A percentile compares a stretch with the other conserved stretches of the same genome.
Evolutionary conservation across 768 basidiomycete genomes (phyloP).

Genomic region (Fomitopsis serialis): DNA sequence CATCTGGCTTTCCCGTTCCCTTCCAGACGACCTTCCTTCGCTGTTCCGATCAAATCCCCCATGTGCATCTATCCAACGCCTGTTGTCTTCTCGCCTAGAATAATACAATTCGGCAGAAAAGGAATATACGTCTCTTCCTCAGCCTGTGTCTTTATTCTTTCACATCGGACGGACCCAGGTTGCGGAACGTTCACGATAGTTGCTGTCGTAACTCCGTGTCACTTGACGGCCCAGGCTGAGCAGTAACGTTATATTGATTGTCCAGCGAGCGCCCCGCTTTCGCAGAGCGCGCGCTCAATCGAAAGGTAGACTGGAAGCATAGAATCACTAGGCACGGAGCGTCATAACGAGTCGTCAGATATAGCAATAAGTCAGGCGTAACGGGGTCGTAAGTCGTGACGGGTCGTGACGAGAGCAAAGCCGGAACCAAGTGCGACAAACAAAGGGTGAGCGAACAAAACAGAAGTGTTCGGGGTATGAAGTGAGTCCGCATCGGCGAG

Average conservation of each 20-base stretch:
- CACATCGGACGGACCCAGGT: not conserved
- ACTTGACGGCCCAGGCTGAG: slow-evolving; percentile 7
- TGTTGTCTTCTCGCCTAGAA: not conserved
- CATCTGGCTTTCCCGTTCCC: not conserved
- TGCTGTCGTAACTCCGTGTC: slow-evolving; percentile 16
- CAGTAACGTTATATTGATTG: not conserved
- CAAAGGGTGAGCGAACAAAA: slow-evolving; percentile 7
- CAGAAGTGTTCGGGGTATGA: slow-evolving; percentile 4
- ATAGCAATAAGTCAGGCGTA: slow-evolving; percentile 23
- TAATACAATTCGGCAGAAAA: not conserved
- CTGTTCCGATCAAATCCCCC: slow-evolving; percentile 5
- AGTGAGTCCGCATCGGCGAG: not conserved
- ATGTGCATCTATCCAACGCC: not conserved
- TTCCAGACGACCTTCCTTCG: slow-evolving; percentile 1
- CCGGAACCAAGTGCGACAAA: slow-evolving; percentile 9
- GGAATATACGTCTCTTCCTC: not conserved
- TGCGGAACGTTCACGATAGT: not conserved
- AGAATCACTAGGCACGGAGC: not conserved
- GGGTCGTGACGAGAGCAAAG: slow-evolving; percentile 15
- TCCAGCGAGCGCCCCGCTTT: not conserved
- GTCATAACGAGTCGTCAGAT: slow-evolving; percentile 2
- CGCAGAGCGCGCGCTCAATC: not conserved
- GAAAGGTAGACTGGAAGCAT: not conserved
- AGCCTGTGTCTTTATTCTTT: not conserved
- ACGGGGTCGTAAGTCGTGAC: slow-evolving; percentile 23